Percentiles rank a stretch among this genome's conserved stretches.
Evolutionary conservation across 1,139 yeast species (phyloP).

Genomic region (Saccharomycopsis hybrid): DNA sequence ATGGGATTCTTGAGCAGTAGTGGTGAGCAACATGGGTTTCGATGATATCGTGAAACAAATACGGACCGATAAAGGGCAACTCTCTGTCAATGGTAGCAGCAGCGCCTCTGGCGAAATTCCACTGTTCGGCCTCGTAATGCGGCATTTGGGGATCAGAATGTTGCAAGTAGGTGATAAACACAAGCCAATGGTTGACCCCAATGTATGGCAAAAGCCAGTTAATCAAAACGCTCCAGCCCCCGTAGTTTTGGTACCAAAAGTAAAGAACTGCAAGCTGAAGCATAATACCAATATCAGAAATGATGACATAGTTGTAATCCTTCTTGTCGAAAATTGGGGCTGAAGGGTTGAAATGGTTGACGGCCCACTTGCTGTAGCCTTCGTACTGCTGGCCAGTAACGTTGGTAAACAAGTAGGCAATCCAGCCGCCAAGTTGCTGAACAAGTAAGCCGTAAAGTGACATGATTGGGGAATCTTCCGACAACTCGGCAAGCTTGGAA

Average conservation of each 20-base stretch:
- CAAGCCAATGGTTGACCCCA: slow-evolving; percentile 87
- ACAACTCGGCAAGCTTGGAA: slow-evolving; percentile 46
- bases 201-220: slow-evolving; percentile 75
- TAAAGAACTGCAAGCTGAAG: slow-evolving; percentile 49
- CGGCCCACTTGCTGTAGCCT: slow-evolving; percentile 38
- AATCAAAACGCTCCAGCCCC: slow-evolving; percentile 56
- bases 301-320: slow-evolving; percentile 62
- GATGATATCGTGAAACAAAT: slow-evolving; percentile 80
- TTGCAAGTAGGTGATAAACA: slow-evolving; percentile 76
- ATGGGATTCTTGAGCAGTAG: slow-evolving; percentile 78
- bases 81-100: slow-evolving; percentile 83
- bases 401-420: slow-evolving; percentile 56
- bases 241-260: slow-evolving; percentile 57
- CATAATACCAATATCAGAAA: slow-evolving; percentile 68
- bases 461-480: slow-evolving; percentile 70
- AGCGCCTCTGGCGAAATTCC: slow-evolving; percentile 89
- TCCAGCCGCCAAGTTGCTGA: slow-evolving; percentile 79
- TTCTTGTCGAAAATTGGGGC: slow-evolving; percentile 68
- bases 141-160: slow-evolving; percentile 80
- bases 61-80: slow-evolving; percentile 74
- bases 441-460: slow-evolving; percentile 48
- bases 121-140: slow-evolving; percentile 65
- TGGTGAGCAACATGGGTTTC: slow-evolving; percentile 90
- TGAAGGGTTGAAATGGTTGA: slow-evolving; percentile 63
- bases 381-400: slow-evolving; percentile 72